Base-by-base conservation (phyloP, 257 asterid genomes). In the Gardenia jasminoides region DNA sequence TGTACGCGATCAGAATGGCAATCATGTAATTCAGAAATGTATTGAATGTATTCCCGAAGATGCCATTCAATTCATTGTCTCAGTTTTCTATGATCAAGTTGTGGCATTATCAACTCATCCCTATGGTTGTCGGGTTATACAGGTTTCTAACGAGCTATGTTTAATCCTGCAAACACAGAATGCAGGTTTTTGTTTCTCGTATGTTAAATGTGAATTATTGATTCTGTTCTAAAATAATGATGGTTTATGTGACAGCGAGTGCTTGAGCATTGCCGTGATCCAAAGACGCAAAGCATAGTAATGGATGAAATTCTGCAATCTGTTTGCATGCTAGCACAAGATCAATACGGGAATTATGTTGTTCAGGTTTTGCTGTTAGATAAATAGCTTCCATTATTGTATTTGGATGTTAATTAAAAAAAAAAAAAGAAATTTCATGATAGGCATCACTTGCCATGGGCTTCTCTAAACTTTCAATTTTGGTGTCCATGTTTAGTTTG, bases 71-170 rank as follows among this genome's bases (percentile, higher is more conserved):
- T 92, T 91, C 81, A 84, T 93, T n/a, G 82, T 91, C 46, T 77
- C 88, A 26, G 86, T 93, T 41, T 91, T 93, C 78, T 88, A 81
- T 67, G 88, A 86, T 69, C 97, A 93, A 78, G 93, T 90, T 47
- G 91, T 90, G 73, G 85, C 91, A 11, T 75, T 93, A 81, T 91
- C 98, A 31, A 89, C 93, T 59, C 97, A 91, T 86, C 96, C 98
- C 17, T 93, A 91, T 83, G 98, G 98, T 56, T 93, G 98, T 81
- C 92, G 97, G 59, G 97, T 93, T 64, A 90, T 93, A 87, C 96
- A 91, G 97, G 98, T 93, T 79, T 47, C 26, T 39, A 20, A 39
- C 30, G 28, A 47, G 31, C 39, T 48, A 8, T 19, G 24, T 33
- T 61, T 58, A 3, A 46, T 70, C 1, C 24, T 50, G 64, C 17